Conservation (phyloP, 2,329 filamentous ascomycete species). For the Chaetomium globosum region DNA sequence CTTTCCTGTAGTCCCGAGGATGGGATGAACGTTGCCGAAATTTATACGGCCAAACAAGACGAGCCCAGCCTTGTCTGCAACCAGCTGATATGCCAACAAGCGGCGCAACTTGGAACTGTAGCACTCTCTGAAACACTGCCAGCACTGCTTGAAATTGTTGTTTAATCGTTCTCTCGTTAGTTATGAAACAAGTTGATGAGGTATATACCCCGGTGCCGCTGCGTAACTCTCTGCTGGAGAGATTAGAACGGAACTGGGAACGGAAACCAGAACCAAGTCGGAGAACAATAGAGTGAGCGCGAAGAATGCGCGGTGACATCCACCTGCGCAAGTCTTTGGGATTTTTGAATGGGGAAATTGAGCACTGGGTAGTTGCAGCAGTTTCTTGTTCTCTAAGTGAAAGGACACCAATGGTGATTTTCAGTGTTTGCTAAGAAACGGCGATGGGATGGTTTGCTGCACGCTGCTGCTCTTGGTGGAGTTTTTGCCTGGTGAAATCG, state of each 20-base stretch:
- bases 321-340: neutral
- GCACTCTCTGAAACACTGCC: neutral
- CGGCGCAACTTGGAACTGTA: neutral
- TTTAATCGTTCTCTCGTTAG: neutral
- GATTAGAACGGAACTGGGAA: neutral
- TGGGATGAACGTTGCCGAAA: neutral
- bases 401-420: neutral
- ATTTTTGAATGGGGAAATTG: too few relatives aligned
- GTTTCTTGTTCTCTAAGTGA: neutral
- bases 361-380: constrained; percentile 4
- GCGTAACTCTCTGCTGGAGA: neutral
- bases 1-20: neutral
- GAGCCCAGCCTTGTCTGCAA: neutral
- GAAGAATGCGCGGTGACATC: neutral
- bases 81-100: neutral
- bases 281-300: neutral
- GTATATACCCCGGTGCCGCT: neutral
- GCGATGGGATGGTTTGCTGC: neutral
- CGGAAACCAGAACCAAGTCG: too few relatives aligned
- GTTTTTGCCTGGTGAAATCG: neutral
- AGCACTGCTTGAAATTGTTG: neutral
- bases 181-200: neutral
- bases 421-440: neutral
- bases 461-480: neutral
- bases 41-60: neutral